Conservation (phyloP, 345 rosid species). For the Angophora floribunda region DNA sequence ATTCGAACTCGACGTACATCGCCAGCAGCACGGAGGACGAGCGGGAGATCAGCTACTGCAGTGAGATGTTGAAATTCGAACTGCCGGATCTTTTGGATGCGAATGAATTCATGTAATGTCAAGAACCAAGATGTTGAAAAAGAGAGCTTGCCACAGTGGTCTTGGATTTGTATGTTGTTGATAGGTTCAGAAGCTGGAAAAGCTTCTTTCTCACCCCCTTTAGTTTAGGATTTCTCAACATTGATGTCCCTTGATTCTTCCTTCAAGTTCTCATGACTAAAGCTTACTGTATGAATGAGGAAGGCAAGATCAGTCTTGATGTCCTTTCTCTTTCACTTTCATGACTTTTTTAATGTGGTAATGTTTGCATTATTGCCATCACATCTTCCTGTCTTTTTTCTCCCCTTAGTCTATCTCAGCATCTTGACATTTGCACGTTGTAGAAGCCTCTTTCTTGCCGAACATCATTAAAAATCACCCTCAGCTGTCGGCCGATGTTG, state of each 20-base stretch:
- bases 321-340: background rate
- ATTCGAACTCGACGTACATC: constrained; percentile 48
- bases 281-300: background rate
- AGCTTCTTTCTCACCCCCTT: background rate
- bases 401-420: background rate
- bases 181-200: background rate
- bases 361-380: background rate
- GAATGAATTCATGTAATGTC: constrained; percentile 42
- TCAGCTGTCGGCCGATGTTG: background rate
- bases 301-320: background rate
- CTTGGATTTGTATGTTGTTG: background rate
- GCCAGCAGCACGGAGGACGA: constrained; percentile 67
- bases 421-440: background rate
- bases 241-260: background rate
- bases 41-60: constrained; percentile 58
- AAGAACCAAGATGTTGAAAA: background rate
- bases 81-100: constrained; percentile 49
- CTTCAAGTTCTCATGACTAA: background rate
- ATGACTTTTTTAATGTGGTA: background rate
- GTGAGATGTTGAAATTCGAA: constrained; percentile 47
- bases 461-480: background rate
- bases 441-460: background rate
- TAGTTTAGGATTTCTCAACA: background rate
- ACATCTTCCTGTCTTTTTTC: background rate
- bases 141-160: background rate